Evolutionary conservation across 106 monocot genomes (phyloP).

Genomic region (Triglochin maritima): DNA sequence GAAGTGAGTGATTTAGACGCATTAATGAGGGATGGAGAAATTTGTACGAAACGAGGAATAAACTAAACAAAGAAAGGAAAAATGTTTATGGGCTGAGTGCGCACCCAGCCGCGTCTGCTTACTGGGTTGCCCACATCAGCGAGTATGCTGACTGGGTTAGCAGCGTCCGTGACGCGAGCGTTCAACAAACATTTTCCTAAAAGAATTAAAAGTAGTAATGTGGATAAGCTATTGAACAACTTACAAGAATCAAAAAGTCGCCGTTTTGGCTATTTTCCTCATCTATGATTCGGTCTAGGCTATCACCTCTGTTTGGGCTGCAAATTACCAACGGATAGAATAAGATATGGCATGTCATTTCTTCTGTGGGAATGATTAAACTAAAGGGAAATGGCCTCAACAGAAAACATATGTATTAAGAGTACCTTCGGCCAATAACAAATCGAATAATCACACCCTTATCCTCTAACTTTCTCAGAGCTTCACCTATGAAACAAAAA

Average conservation of each 20-base stretch:
- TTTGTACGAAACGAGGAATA: too few species aligned
- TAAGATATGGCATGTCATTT: not conserved
- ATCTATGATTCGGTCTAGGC: constrained; percentile 88
- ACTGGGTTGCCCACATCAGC: too few species aligned
- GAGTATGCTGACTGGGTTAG: too few species aligned
- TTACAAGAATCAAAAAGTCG: constrained; percentile 96
- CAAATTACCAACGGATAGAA: constrained; percentile 8
- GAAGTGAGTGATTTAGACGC: too few species aligned
- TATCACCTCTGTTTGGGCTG: constrained; percentile 97
- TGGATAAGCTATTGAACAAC: constrained; percentile 8
- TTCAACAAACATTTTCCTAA: too few species aligned
- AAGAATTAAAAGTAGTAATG: too few species aligned
- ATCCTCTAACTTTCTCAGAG: constrained; percentile 79
- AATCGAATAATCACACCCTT: constrained; percentile 86
- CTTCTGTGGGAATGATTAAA: not conserved
- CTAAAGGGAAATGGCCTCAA: not conserved
- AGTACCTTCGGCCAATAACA: constrained; percentile 96
- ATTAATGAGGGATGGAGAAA: too few species aligned
- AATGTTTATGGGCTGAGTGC: too few species aligned
- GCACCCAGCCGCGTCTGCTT: too few species aligned
- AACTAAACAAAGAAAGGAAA: too few species aligned
- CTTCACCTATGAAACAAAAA: constrained; percentile 43
- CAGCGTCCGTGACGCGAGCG: too few species aligned
- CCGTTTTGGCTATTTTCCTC: constrained; percentile 71
- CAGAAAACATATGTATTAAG: not conserved